Conservation (phyloP, 306 rosid genomes). For the Sindora glabra region DNA sequence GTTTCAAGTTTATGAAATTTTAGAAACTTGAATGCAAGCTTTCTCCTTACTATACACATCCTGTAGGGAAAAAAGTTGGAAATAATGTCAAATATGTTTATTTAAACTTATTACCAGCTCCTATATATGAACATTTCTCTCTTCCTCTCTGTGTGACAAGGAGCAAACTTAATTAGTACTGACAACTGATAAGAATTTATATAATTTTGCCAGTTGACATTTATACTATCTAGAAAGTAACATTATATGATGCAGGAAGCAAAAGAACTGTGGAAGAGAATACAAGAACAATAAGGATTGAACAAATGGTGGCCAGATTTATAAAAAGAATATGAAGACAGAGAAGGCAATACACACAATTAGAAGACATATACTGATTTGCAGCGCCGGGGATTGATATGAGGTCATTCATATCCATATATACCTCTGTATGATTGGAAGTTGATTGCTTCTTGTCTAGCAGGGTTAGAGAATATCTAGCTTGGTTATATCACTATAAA, state of each 20-base stretch:
- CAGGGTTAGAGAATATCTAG: no score
- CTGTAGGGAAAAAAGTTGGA: no score
- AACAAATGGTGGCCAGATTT: conserved; percentile 98
- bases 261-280: conserved; percentile 87
- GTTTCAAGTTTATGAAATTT: neutral
- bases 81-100: no score
- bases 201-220: neutral
- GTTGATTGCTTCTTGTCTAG: no score
- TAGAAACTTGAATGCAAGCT: neutral
- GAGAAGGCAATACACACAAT: conserved; percentile 92
- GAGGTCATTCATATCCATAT: no score
- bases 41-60: no score
- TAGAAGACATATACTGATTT: conserved; percentile 94
- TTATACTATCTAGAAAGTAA: neutral
- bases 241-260: conserved; percentile 71
- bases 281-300: conserved; percentile 80
- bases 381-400: conserved; percentile 93
- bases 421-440: no score
- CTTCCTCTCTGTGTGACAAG: no score
- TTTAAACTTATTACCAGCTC: no score
- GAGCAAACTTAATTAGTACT: neutral
- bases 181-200: neutral
- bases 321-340: conserved; percentile 98
- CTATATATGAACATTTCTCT: neutral
- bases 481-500: no score